Evolutionary conservation across 352 stramenopile species (phyloP), one percentile per base, ranked within the genome.

Genomic region (Phytophthora pinifolia): DNA sequence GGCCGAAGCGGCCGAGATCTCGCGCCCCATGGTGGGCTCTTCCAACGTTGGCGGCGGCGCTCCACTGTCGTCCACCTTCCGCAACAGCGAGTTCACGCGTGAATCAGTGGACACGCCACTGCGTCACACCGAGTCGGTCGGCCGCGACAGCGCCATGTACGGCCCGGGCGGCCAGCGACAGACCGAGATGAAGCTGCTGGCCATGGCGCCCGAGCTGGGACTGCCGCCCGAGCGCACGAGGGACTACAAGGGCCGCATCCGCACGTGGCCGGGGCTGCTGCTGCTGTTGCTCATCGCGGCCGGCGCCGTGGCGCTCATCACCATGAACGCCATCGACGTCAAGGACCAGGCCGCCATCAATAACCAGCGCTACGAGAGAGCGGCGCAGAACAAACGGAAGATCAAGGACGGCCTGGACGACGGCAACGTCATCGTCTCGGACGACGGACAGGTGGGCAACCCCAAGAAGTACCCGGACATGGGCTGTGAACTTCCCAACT

Each of bases 181-280:
- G 51, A 89, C 76, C 12, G 76, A 89, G 60, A 86, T 86, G 70
- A 79, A 77, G 62, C 72, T 89, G 48, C 52, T 63, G 54, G 76
- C 76, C 25, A 52, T 83, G 0, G 76, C 86, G 38, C 68, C 63
- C 0, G 74, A 83, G 6, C 48, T 67, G 0, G 62, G 61, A 0
- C 20, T 57, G 3, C 64, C 61, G 3, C 74, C 76, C 1, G 79
- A 89, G 56, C 72, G 74, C 22, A 70, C 57, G 8, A 36, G 61
- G 14, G 75, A 87, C 64, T 92, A 89, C 69, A 90, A 89, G 41
- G 83, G 83, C 10, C 78, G 80, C 29, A 74, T 84, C 50, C 69
- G 73, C 62, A 85, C 69, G 30, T 88, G 76, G 76, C 78, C 80
- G 0, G 78, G 78, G 12, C 47, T 89, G 9, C 46, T 91, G 3